Evolutionary conservation across 495 filamentous ascomycete species (phyloP).

Genomic region (Neurospora sp.): DNA sequence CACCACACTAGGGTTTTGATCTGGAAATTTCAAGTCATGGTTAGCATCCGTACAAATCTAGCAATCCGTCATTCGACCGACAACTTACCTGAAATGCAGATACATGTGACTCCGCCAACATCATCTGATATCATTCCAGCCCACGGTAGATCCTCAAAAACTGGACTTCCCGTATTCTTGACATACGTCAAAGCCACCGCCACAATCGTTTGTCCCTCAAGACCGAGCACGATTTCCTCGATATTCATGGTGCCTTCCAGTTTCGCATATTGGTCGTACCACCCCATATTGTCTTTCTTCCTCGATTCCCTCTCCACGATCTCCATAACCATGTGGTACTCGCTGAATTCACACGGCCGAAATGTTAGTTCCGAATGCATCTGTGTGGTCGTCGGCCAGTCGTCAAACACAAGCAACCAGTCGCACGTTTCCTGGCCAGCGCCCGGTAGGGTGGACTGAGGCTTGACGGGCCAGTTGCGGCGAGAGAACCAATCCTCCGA

Average conservation of each 20-base stretch:
- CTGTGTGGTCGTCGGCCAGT: slow-evolving; percentile 34
- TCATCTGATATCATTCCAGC: slow-evolving; percentile 41
- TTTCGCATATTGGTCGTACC: slow-evolving; percentile 46
- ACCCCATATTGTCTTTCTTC: slow-evolving; percentile 35
- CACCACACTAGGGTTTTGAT: slow-evolving; percentile 21
- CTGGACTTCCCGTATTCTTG: slow-evolving; percentile 39
- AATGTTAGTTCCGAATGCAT: slow-evolving; percentile 32
- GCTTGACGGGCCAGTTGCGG: slow-evolving; percentile 45
- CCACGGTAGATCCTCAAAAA: slow-evolving; percentile 50
- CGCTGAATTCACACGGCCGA: slow-evolving; percentile 37
- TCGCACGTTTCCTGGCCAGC: slow-evolving; percentile 43
- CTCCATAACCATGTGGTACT: slow-evolving; percentile 43
- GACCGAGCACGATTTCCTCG: slow-evolving; percentile 39
- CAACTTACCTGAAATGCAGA: slow-evolving; percentile 44
- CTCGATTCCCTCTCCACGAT: slow-evolving; percentile 39
- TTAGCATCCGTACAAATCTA: background rate
- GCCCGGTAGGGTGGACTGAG: slow-evolving; percentile 25
- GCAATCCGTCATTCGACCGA: background rate
- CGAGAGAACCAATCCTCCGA: slow-evolving; percentile 48
- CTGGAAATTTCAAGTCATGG: slow-evolving; percentile 5
- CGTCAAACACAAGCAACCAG: slow-evolving; percentile 43
- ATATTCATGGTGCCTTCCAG: slow-evolving; percentile 35
- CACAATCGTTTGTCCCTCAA: slow-evolving; percentile 36
- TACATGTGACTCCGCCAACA: slow-evolving; percentile 50
- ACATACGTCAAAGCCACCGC: slow-evolving; percentile 48